These are phyloP conservation scores for Xylaria scruposa DNA, from an alignment of 495 filamentous ascomycete genomes.

Conservation along the genomic window DNA sequence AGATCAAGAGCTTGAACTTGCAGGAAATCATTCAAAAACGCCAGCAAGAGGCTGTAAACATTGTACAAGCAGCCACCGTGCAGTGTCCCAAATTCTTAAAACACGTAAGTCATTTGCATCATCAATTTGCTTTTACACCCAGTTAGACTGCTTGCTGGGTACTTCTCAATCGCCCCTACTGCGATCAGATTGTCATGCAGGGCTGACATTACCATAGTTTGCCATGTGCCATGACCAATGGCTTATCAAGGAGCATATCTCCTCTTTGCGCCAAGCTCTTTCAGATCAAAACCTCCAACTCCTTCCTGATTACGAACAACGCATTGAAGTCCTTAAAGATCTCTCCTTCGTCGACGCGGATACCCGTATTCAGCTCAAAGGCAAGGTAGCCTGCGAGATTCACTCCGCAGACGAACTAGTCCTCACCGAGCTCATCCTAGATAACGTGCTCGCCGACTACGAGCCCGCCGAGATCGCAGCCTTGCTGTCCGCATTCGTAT, in stretches of 20 bases:
- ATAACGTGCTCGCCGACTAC: conserved; percentile 94
- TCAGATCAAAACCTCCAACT: conserved; percentile 97
- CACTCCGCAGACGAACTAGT: conserved; percentile 98
- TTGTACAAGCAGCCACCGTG: conserved; percentile 64
- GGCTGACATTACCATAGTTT: conserved; percentile 57
- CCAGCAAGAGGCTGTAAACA: conserved; percentile 62
- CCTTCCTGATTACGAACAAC: conserved; percentile 97
- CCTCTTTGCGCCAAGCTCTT: conserved; percentile 81
- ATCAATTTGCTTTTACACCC: not conserved
- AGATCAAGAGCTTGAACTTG: conserved; percentile 77
- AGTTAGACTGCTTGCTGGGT: not conserved
- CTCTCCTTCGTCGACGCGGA: conserved; percentile 87
- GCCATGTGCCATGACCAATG: conserved; percentile 95
- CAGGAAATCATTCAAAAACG: conserved; percentile 76
- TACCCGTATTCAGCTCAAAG: conserved; percentile 88
- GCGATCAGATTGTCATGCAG: not conserved
- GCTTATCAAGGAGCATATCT: conserved; percentile 90
- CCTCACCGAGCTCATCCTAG: conserved; percentile 91
- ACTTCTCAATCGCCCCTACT: no score
- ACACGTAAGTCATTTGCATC: conserved; percentile 67
- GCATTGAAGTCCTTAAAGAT: conserved; percentile 88
- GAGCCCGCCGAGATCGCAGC: conserved; percentile 97
- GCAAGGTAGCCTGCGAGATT: conserved; percentile 97
- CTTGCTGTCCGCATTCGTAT: conserved; percentile 94
- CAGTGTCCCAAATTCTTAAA: conserved; percentile 79